Base-by-base conservation (phyloP, 2,329 filamentous ascomycete species). In the Cladorrhinum sp. region DNA sequence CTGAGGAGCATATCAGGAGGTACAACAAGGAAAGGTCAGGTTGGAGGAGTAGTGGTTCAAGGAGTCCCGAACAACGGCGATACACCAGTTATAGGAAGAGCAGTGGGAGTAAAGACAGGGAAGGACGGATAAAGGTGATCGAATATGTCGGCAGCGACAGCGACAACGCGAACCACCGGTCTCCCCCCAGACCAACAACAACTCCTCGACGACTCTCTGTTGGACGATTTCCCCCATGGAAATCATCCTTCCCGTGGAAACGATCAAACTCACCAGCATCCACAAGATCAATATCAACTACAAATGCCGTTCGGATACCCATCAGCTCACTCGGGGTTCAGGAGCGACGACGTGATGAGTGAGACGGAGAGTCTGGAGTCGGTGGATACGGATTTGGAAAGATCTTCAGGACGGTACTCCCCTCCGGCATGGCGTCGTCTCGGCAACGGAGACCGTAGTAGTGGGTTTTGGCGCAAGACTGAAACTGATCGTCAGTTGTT, bases 381-480 rank as follows among this genome's bases (percentile, higher is more conserved):
- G 73, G 78, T 78, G 75, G 79, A 76, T 48, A 65, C 61, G 62
- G 66, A 64, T 41, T 68, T 67, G 64, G 74, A 73, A 41, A 67
- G 69, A 36, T 85, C 82, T 70, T 78, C 65, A 69, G 81, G 81
- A 78, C 82, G 82, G 64, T 86, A 82, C 76, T 84, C 80, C 69
- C 83, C 83, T 59, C 83, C 83, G 64, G 83, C 83, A 52, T 86
- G 83, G 83, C 78, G 81, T 70, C 81, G 82, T 66, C 81, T 85
- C 73, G 80, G 78, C 76, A 85, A 84, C 78, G 83, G 82, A 68
- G 78, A 79, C 66, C 78, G 80, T 70, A 83, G 79, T 72, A 82
- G 77, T 68, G 82, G 82, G 64, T 85, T 87, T 71, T 87, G 88
- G 81, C 81, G 82, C 67, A 75, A 77, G 64, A 76, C 79, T 62